Evolutionary conservation across 495 filamentous ascomycete genomes (phyloP).

Genomic region (Chaetomium fimeti): DNA sequence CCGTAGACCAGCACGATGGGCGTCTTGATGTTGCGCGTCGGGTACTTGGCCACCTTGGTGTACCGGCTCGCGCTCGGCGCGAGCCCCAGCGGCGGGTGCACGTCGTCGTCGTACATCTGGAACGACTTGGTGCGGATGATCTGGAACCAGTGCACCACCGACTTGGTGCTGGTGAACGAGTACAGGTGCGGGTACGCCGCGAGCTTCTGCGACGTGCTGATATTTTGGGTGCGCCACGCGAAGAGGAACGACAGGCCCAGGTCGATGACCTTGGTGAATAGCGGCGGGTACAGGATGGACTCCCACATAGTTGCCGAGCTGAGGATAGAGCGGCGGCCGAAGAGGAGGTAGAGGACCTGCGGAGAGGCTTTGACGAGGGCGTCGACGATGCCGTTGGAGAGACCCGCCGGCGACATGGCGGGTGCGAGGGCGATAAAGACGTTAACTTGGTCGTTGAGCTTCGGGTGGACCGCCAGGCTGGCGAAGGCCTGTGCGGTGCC

Average conservation of each 20-base stretch:
- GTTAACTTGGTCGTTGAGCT: slow-evolving; percentile 88
- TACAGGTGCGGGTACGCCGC: slow-evolving; percentile 97
- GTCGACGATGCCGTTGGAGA: slow-evolving; percentile 84
- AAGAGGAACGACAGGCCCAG: slow-evolving; percentile 78
- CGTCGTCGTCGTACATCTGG: slow-evolving; percentile 97
- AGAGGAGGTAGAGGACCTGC: slow-evolving; percentile 87
- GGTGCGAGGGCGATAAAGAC: slow-evolving; percentile 97
- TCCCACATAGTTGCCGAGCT: slow-evolving; percentile 97
- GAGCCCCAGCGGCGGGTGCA: slow-evolving; percentile 54
- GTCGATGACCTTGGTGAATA: slow-evolving; percentile 89
- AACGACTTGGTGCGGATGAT: slow-evolving; percentile 94
- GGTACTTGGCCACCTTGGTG: slow-evolving; percentile 89
- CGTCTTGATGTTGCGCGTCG: slow-evolving; percentile 94
- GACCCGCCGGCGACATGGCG: slow-evolving; percentile 91
- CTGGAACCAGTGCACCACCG: slow-evolving; percentile 98
- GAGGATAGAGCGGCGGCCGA: slow-evolving; percentile 90
- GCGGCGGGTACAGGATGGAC: slow-evolving; percentile 87
- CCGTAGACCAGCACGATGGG: slow-evolving; percentile 92
- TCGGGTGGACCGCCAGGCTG: slow-evolving; percentile 87
- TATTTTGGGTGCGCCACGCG: slow-evolving; percentile 85
- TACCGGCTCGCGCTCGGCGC: slow-evolving; percentile 49
- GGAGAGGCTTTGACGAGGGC: slow-evolving; percentile 92
- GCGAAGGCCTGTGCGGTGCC: slow-evolving; percentile 97
- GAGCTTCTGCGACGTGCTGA: slow-evolving; percentile 82
- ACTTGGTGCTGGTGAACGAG: slow-evolving; percentile 93